phyloP scores from a whole-genome alignment of 305 asterid genomes.

The Coffea humblotiana region DNA sequence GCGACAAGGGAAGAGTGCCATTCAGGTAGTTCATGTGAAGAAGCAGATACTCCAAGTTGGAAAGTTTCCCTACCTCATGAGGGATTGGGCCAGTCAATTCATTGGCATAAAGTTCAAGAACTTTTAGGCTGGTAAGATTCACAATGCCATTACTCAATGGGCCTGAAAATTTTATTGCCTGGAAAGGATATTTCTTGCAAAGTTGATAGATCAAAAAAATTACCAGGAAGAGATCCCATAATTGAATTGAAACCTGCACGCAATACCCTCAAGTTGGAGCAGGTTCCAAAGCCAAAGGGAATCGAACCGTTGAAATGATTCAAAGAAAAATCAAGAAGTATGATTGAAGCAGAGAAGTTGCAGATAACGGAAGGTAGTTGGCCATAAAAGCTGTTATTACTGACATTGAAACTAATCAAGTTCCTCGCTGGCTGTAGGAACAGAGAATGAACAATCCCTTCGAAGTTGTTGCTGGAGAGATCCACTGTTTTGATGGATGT shows the following conservation, averaged over 20 bases:
- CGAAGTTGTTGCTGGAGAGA: constrained; percentile 65
- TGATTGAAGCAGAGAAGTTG: constrained; percentile 36
- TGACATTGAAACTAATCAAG: constrained; percentile 56
- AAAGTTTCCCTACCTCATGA: constrained; percentile 58
- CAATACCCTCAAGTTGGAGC: constrained; percentile 46
- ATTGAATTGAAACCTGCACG: constrained; percentile 72
- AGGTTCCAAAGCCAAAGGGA: constrained; percentile 49
- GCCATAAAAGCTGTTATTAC: constrained; percentile 77
- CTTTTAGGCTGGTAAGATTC: constrained; percentile 51
- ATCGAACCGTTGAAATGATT: constrained; percentile 61
- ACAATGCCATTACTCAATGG: constrained; percentile 40
- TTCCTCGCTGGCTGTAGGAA: constrained; percentile 42
- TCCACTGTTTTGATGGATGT: constrained; percentile 38
- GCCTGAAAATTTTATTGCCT: constrained; percentile 63
- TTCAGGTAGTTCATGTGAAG: constrained; percentile 66
- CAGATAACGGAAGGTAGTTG: constrained; percentile 56
- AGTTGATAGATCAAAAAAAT: constrained; percentile 40
- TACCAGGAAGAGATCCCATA: constrained; percentile 59
- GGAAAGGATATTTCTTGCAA: constrained; percentile 69
- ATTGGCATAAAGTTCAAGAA: constrained; percentile 65
- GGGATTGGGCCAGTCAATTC: constrained; percentile 67
- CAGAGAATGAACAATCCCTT: constrained; percentile 47
- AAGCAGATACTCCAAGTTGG: constrained; percentile 55
- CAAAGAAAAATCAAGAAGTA: constrained; percentile 60
- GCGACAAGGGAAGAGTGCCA: constrained; percentile 76